These are phyloP conservation scores for Xylaria acuta DNA, from an alignment of 495 filamentous ascomycete genomes.

Conservation along the genomic window DNA sequence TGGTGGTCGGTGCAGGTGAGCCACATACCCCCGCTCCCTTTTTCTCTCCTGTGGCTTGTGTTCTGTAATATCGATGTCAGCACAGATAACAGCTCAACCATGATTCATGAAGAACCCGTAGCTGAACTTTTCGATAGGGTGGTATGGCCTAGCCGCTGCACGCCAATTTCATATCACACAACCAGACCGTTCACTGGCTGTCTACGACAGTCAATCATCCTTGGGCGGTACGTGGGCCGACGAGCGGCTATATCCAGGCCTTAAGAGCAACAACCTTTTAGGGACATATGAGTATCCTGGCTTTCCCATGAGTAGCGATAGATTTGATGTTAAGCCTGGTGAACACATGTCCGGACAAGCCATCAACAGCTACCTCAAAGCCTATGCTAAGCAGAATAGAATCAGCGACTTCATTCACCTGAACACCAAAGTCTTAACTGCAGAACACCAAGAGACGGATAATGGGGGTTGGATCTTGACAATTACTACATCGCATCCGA, in stretches of 20 bases:
- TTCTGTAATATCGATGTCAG: background rate
- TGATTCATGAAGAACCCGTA: background rate
- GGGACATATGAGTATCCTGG: constrained; percentile 75
- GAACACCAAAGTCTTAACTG: constrained; percentile 57
- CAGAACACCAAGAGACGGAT: constrained; percentile 48
- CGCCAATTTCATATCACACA: constrained; percentile 51
- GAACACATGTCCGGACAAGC: constrained; percentile 71
- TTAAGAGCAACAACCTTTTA: constrained; percentile 64
- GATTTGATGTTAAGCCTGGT: constrained; percentile 63
- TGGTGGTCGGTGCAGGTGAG: constrained; percentile 55
- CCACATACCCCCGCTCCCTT: background rate
- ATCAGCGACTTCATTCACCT: constrained; percentile 60
- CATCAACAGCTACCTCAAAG: constrained; percentile 66
- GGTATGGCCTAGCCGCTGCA: constrained; percentile 50
- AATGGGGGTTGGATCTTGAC: constrained; percentile 46
- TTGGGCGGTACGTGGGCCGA: constrained; percentile 76
- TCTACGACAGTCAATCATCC: constrained; percentile 47
- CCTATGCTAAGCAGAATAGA: constrained; percentile 62
- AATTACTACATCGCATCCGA: constrained; percentile 29
- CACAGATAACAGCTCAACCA: background rate
- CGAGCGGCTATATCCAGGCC: constrained; percentile 67
- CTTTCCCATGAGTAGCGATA: constrained; percentile 69
- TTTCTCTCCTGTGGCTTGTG: background rate
- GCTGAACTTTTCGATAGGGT: constrained; percentile 38
- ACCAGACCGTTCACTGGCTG: constrained; percentile 43